Evolutionary conservation across 1,284 basidiomycete genomes (phyloP).

Genomic region (Entoloma clypeatum): DNA sequence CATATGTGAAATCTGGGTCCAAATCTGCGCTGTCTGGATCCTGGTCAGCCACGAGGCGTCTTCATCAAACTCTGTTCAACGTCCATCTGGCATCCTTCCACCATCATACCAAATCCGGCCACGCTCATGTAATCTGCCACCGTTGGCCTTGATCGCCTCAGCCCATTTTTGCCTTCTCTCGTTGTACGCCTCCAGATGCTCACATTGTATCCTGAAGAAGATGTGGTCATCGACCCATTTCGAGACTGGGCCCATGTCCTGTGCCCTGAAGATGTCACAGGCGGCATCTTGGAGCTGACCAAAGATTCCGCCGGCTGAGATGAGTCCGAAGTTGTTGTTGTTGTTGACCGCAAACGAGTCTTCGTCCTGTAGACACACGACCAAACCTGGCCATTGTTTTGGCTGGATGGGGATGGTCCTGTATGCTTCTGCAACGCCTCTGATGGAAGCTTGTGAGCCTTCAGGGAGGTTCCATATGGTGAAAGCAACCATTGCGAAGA

Average conservation of each 20-base stretch:
- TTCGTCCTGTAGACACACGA: conserved; percentile 18
- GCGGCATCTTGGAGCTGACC: conserved; percentile 24
- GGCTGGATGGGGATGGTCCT: conserved; percentile 29
- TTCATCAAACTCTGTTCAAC: too few species aligned
- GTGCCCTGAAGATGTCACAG: conserved; percentile 21
- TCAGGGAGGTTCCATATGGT: conserved; percentile 27
- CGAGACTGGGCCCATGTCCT: conserved; percentile 29
- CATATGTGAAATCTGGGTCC: too few species aligned
- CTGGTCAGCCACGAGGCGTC: too few species aligned
- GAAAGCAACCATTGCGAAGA: conserved; percentile 24
- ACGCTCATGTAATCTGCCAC: conserved; percentile 17
- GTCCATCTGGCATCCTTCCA: too few species aligned
- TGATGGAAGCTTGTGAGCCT: conserved; percentile 28
- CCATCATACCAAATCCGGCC: conserved; percentile 22
- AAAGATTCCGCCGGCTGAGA: conserved; percentile 23
- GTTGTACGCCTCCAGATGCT: conserved; percentile 24
- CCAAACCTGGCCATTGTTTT: conserved; percentile 29
- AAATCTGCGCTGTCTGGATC: too few species aligned
- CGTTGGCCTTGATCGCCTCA: conserved; percentile 8
- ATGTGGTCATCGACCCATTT: conserved; percentile 41
- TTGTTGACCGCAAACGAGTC: conserved; percentile 25
- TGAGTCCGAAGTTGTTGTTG: conserved; percentile 26
- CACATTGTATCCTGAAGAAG: conserved; percentile 26
- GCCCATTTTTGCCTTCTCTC: conserved; percentile 3
- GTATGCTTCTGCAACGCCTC: conserved; percentile 33